Percentiles rank a stretch among this genome's conserved stretches.
phyloP scores from a whole-genome alignment of 176 grass and related monocot species.

The Bolboschoenus planiculmis region DNA sequence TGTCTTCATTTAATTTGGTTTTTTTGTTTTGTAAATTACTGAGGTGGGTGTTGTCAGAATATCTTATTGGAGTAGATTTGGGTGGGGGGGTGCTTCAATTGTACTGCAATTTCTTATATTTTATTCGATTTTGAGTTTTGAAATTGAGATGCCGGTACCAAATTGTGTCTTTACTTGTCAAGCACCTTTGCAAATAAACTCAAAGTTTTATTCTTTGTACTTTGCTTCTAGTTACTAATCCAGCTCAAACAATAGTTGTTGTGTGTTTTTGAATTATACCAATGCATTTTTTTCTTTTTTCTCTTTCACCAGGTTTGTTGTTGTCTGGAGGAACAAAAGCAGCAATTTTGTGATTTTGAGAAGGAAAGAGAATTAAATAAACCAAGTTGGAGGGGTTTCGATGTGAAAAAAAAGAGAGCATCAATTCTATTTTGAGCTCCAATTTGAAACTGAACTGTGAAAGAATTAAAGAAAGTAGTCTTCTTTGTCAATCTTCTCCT shows the following conservation, averaged over 20 bases:
- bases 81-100: not conserved
- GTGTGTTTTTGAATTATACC: not conserved
- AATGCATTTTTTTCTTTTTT: not conserved
- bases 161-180: slow-evolving; percentile 7
- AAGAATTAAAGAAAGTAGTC: not conserved
- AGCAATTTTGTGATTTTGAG: not conserved
- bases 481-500: slow-evolving; percentile 18
- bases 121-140: not conserved
- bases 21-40: not conserved
- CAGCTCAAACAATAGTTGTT: not conserved
- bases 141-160: slow-evolving; percentile 5
- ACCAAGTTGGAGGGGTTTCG: slow-evolving; percentile 9
- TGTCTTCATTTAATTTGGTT: not conserved
- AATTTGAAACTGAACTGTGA: slow-evolving; percentile 15
- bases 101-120: not conserved
- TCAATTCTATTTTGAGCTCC: slow-evolving; percentile 14
- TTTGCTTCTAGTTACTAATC: not conserved
- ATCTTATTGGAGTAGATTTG: not conserved
- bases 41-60: not conserved
- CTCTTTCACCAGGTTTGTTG: not conserved
- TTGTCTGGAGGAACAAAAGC: not conserved
- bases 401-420: not conserved
- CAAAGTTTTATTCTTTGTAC: not conserved
- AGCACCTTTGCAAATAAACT: not conserved
- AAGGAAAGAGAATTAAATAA: not conserved